Percentiles rank a stretch among this genome's conserved stretches.
Conservation (phyloP, 1,284 basidiomycete species). For the Entoloma clypeatum region DNA sequence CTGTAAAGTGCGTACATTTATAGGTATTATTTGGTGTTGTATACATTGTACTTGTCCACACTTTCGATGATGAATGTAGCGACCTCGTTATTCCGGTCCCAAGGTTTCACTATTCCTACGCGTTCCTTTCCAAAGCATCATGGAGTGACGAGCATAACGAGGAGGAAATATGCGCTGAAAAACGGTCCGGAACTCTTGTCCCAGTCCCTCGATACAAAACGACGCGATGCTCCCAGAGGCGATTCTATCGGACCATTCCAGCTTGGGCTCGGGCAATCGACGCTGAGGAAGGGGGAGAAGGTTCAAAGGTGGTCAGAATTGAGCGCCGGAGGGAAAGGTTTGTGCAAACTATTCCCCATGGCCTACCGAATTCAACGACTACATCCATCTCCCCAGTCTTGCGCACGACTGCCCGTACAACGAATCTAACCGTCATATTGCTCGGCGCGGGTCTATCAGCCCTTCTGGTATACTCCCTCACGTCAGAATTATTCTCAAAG, state of each 20-base stretch:
- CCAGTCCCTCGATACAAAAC: slow-evolving; percentile 63
- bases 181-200: slow-evolving; percentile 50
- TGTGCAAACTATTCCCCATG: slow-evolving; percentile 24
- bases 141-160: slow-evolving; percentile 8
- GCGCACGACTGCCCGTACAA: slow-evolving; percentile 75
- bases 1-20: no score
- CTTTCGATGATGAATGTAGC: slow-evolving; percentile 24
- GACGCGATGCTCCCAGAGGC: slow-evolving; percentile 38
- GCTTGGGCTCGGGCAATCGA: slow-evolving; percentile 64
- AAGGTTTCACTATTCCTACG: slow-evolving; percentile 8
- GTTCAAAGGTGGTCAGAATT: slow-evolving; percentile 81
- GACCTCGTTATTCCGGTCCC: slow-evolving; percentile 22
- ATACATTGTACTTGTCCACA: neutral
- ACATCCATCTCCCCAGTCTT: slow-evolving; percentile 58
- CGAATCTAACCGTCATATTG: slow-evolving; percentile 81
- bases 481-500: slow-evolving; percentile 86
- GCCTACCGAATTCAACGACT: slow-evolving; percentile 9
- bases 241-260: slow-evolving; percentile 81
- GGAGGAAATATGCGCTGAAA: slow-evolving; percentile 47
- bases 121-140: slow-evolving; percentile 9
- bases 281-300: slow-evolving; percentile 49
- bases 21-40: slow-evolving; percentile 8
- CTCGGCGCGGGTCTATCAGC: slow-evolving; percentile 80
- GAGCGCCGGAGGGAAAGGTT: slow-evolving; percentile 79
- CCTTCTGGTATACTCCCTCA: slow-evolving; percentile 80